Percentiles rank a stretch among this genome's conserved stretches.
These are phyloP conservation scores for Auxenochlorella pyrenoidosa DNA, from an alignment of 139 green algal species.

Conservation along the genomic window DNA sequence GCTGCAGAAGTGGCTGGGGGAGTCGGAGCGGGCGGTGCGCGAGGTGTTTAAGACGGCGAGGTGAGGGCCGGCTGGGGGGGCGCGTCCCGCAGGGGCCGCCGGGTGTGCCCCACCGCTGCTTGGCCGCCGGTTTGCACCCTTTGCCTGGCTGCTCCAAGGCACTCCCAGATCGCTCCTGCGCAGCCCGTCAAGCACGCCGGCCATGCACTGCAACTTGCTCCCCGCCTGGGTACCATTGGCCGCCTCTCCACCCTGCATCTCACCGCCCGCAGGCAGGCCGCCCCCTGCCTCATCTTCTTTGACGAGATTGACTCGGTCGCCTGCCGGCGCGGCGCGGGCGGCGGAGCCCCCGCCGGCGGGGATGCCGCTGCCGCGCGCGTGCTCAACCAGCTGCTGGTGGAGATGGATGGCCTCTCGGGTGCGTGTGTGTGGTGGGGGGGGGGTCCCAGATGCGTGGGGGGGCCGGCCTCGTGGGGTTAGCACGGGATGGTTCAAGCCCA, in stretches of 20 bases:
- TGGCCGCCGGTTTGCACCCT: no score
- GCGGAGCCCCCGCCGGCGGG: not conserved
- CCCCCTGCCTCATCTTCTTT: slow-evolving; percentile 82
- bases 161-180: no score
- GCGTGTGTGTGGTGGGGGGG: not conserved
- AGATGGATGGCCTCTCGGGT: slow-evolving; percentile 56
- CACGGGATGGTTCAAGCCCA: no score
- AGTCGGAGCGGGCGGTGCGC: slow-evolving; percentile 54
- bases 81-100: no score
- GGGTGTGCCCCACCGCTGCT: no score
- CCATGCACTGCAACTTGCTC: no score
- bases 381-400: slow-evolving; percentile 62
- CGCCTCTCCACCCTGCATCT: not conserved
- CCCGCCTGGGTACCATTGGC: no score
- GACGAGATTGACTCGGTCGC: slow-evolving; percentile 80
- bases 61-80: not conserved
- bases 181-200: no score
- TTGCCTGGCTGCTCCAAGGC: no score
- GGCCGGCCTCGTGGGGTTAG: no score
- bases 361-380: slow-evolving; percentile 40
- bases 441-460: no score
- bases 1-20: slow-evolving; percentile 65
- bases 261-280: slow-evolving; percentile 7
- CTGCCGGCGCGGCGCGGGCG: slow-evolving; percentile 40
- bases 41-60: slow-evolving; percentile 46